Evolutionary conservation across 2,329 filamentous ascomycete species (phyloP).

Genomic region (Botrytis cinerea): DNA sequence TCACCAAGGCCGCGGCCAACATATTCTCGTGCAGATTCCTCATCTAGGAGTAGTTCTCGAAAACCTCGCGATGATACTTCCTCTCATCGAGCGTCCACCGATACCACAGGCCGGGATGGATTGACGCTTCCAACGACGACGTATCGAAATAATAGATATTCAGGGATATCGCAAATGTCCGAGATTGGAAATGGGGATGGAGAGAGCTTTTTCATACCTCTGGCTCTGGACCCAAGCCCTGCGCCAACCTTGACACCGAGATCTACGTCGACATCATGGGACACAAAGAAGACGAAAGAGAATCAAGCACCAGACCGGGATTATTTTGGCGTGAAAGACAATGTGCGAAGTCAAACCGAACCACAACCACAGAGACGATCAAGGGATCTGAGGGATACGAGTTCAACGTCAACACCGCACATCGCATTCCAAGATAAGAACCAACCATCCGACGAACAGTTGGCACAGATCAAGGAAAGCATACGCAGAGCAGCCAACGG

Average conservation of each 20-base stretch:
- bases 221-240: slow-evolving; percentile 71
- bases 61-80: slow-evolving; percentile 49
- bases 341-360: slow-evolving; percentile 45
- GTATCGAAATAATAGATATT: slow-evolving; percentile 78
- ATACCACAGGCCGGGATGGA: slow-evolving; percentile 54
- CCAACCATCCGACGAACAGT: slow-evolving; percentile 62
- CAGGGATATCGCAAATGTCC: slow-evolving; percentile 60
- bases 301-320: slow-evolving; percentile 50
- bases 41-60: slow-evolving; percentile 55
- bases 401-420: slow-evolving; percentile 68
- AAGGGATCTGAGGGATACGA: slow-evolving; percentile 45
- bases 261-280: slow-evolving; percentile 52
- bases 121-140: slow-evolving; percentile 72
- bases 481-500: slow-evolving; percentile 44
- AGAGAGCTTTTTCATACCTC: slow-evolving; percentile 71
- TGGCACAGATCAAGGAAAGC: slow-evolving; percentile 51
- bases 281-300: slow-evolving; percentile 45
- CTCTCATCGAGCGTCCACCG: slow-evolving; percentile 53
- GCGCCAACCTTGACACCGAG: slow-evolving; percentile 54
- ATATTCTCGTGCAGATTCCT: slow-evolving; percentile 55
- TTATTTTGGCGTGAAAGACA: slow-evolving; percentile 57
- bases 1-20: slow-evolving; percentile 61
- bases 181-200: slow-evolving; percentile 46
- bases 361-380: slow-evolving; percentile 26
- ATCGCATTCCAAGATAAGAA: slow-evolving; percentile 89